A percentile compares a stretch with the other conserved stretches of the same genome.
These are phyloP conservation scores for Falciphora oryzae DNA, from an alignment of 2,329 filamentous ascomycete species.

Conservation along the genomic window DNA sequence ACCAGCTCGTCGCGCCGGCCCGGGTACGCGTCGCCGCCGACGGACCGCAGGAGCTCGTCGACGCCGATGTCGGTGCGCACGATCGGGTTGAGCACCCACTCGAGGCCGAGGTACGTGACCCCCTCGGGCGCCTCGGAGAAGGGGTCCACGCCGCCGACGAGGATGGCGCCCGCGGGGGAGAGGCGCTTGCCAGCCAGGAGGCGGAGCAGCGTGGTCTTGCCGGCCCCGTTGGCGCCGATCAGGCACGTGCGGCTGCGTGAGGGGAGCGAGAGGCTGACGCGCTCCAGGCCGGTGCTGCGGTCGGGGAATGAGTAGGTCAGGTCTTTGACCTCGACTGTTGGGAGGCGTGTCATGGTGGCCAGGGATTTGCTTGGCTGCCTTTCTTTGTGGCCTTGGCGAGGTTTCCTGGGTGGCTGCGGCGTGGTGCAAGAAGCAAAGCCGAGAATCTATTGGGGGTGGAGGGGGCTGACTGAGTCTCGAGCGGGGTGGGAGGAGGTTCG, in stretches of 20 bases:
- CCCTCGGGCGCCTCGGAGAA: constrained; percentile 88
- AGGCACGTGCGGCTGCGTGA: constrained; percentile 80
- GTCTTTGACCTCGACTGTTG: constrained; percentile 65
- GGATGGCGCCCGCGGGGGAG: constrained; percentile 68
- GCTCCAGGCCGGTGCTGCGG: constrained; percentile 68
- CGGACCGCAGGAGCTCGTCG: constrained; percentile 71
- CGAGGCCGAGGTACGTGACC: constrained; percentile 92
- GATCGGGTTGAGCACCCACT: constrained; percentile 97
- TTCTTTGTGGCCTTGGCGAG: not conserved
- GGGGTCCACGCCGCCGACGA: constrained; percentile 78
- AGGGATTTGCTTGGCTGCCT: not conserved
- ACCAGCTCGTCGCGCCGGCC: constrained; percentile 83
- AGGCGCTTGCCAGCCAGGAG: constrained; percentile 94
- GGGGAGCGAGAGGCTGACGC: constrained; percentile 72
- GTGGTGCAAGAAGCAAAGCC: not conserved
- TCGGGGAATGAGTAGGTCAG: constrained; percentile 89
- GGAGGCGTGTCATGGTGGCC: constrained; percentile 22
- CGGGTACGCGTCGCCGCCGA: constrained; percentile 80
- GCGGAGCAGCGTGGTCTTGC: constrained; percentile 54
- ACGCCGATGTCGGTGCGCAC: constrained; percentile 95
- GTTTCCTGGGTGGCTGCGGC: not conserved
- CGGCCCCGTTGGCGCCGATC: constrained; percentile 76
- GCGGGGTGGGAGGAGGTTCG: too few species aligned
- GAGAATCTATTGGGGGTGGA: too few species aligned
- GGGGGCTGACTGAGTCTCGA: too few species aligned